Evolutionary conservation across 1,284 basidiomycete species (phyloP), one percentile per base, ranked within the genome.

Genomic region (Athelia sp.): DNA sequence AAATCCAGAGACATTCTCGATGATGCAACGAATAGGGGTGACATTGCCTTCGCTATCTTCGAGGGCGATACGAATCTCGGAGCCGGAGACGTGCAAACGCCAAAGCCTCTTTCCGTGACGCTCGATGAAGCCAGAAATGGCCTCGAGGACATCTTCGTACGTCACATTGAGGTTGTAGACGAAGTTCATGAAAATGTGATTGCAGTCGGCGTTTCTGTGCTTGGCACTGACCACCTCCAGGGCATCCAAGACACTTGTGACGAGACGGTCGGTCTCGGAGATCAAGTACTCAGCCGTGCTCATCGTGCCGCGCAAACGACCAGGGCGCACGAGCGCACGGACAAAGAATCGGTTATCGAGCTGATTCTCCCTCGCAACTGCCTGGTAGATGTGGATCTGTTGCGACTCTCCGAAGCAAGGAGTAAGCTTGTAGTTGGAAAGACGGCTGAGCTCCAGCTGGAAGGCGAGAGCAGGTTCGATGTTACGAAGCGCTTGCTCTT

Each of bases 1-100:
- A 73, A 99, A 98, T 44, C 96, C 96, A 38, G 95, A 97, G 47
- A 98, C 93, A 68, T 98, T 99, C 74, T 97, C 93, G 67, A 99
- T 96, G 66, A 98, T 87, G 60, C 95, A 95, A 40, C 97, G 93
- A 64, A 99, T 93, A 10, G 96, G 93, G 6, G 92, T 92, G 44
- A 92, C 85, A 61, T 94, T 94, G 56, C 94, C 93, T 57, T 96
- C 91, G 53, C 78, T 83, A 65, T 98, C 92, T 71, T 98, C 94
- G 50, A 99, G 82, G 43, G 91, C 82, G 61, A 99, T 90, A 49
- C 97, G 84, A 62, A 99, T 97, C 73, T 99, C 97, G 18, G 96
- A 97, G 43, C 90, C 93, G 31, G 95, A 99, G 56, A 99, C 95
- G 62, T 97, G 95, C 54, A 99, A 81, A 57, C 97, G 89, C 95